Conservation (phyloP, 495 filamentous ascomycete genomes). For the Viridothelium virens region DNA sequence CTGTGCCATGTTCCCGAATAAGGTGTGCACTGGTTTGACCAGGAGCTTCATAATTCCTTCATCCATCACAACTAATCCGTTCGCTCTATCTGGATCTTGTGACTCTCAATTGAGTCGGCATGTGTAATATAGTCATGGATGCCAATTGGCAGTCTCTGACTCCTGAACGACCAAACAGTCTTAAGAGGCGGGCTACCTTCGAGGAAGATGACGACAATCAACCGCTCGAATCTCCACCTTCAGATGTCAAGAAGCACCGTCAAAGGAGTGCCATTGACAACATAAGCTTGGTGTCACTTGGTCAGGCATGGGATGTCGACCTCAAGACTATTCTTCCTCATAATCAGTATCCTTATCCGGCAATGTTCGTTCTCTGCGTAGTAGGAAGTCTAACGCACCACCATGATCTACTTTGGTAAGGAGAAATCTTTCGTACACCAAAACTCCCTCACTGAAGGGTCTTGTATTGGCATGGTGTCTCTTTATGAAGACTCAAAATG, state of each 20-base stretch:
- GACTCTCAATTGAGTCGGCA: not conserved
- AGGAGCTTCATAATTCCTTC: not conserved
- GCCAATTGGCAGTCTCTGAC: not conserved
- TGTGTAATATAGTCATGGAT: constrained; percentile 1
- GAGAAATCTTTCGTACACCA: not conserved
- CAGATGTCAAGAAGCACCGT: constrained; percentile 1
- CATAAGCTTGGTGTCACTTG: not conserved
- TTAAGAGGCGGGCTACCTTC: not conserved
- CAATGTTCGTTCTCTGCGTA: not conserved
- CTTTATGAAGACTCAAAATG: no score
- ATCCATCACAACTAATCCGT: not conserved
- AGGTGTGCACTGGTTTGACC: no score
- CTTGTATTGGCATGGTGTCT: no score
- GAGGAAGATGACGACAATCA: constrained; percentile 4
- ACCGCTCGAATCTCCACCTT: not conserved
- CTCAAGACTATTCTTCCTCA: constrained; percentile 2
- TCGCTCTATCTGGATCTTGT: not conserved
- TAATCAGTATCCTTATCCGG: not conserved
- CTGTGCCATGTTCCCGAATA: not conserved
- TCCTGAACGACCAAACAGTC: not conserved
- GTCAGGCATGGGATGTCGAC: constrained; percentile 1
- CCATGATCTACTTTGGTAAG: constrained; percentile 8
- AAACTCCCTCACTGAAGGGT: no score
- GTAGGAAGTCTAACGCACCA: not conserved
- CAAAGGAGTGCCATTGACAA: constrained; percentile 8